Base-by-base conservation (phyloP, 2,329 filamentous ascomycete species). In the Calonectria pseudoreteaudii region DNA sequence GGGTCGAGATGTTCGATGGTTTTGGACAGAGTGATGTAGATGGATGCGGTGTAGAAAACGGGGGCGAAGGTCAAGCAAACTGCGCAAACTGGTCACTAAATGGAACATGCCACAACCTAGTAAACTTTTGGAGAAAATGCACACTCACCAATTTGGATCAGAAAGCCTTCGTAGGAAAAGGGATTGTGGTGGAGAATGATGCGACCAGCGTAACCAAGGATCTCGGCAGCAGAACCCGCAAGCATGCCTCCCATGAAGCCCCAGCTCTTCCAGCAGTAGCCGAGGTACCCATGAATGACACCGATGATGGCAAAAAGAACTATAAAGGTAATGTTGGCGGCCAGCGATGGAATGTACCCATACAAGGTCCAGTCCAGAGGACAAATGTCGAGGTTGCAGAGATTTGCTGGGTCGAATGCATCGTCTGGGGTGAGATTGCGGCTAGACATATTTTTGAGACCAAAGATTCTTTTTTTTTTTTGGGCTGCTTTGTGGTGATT, bases 131-230 rank as follows among this genome's bases (percentile, higher is more conserved):
- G 6, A 16, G 6, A 3, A 30, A 36, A n/a, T 3, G 1, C 14
- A 44, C 13, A 82, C 86, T 60, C 79, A 90, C 89, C 85, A 75
- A 93, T 92, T 80, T 94, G 91, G 20, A 93, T 87, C 80, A 93
- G 87, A 80, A 94, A 94, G 5, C 88, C 90, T 11, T 80, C 79
- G 79, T 92, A 89, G 58, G 80, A 85, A 79, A 92, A 94, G 0
- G 91, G 90, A 77, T 93, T 90, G 50, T 87, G 73, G 74, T 89
- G 87, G 70, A 92, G 84, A 78, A 91, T 81, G 65, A 93, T 85
- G 13, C 93, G 87, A 2, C 91, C 93, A 1, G 85, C 83, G 74
- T 94, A 94, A 20, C 93, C 93, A 41, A 93, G 79, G 14, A 93
- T 86, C 77, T 93, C 92, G 53, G 87, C 84, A 4, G 88, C 50